A percentile compares a stretch with the other conserved stretches of the same genome.
Evolutionary conservation across 768 basidiomycete genomes (phyloP).

Genomic region (Pluteus cervinus): DNA sequence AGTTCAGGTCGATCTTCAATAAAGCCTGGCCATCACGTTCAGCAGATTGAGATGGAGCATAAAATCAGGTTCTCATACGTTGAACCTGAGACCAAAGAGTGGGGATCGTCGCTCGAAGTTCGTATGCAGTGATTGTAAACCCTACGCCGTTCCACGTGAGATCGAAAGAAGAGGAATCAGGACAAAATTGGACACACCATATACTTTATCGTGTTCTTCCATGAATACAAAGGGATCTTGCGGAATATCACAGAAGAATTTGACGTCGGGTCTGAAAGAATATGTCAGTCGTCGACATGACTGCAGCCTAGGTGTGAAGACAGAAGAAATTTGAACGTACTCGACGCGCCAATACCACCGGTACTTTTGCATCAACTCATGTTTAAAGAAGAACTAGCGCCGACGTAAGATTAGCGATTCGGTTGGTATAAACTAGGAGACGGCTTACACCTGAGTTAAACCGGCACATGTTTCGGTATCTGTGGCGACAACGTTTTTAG

Average conservation of each 20-base stretch:
- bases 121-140: conserved; percentile 73
- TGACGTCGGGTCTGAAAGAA: conserved; percentile 53
- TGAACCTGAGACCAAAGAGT: conserved; percentile 71
- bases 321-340: conserved; percentile 20
- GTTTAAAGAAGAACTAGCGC: conserved; percentile 68
- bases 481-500: conserved; percentile 22
- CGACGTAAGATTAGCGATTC: conserved; percentile 25
- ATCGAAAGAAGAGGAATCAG: conserved; percentile 1
- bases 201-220: conserved; percentile 65
- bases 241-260: conserved; percentile 68
- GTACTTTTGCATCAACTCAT: conserved; percentile 59
- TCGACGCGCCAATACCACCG: conserved; percentile 70
- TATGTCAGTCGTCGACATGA: conserved; percentile 21
- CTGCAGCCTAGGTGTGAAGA: conserved; percentile 1
- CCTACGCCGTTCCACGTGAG: conserved; percentile 24
- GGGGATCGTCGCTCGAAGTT: conserved; percentile 73
- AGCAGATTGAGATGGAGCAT: neutral
- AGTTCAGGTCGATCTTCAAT: conserved; percentile 48
- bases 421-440: conserved; percentile 12
- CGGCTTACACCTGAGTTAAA: conserved; percentile 59
- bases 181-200: conserved; percentile 33
- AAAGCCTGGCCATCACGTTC: conserved; percentile 42
- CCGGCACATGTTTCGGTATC: conserved; percentile 75
- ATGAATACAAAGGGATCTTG: conserved; percentile 71
- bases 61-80: conserved; percentile 30